Percentiles rank a stretch among this genome's conserved stretches.
phyloP scores from a whole-genome alignment of 495 filamentous ascomycete genomes.

The Talaromyces liani region DNA sequence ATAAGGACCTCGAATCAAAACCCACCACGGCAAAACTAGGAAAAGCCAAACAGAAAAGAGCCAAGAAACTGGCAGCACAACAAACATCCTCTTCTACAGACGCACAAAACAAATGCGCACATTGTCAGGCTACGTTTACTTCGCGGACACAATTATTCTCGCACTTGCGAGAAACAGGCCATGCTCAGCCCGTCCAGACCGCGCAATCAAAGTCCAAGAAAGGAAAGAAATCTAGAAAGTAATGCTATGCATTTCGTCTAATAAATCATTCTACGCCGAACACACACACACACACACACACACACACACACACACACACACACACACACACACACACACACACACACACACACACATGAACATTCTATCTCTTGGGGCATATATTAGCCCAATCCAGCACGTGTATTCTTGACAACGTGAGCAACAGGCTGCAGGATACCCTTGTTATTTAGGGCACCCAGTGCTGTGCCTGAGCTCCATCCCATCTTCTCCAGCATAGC shows the following conservation, averaged over 20 bases:
- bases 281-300: too few species aligned
- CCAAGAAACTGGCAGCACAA: conserved; percentile 66
- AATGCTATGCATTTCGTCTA: neutral
- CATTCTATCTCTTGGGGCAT: neutral
- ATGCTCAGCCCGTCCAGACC: conserved; percentile 45
- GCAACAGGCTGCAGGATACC: conserved; percentile 79
- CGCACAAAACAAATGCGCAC: conserved; percentile 42
- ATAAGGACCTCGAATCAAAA: neutral
- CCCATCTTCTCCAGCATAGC: conserved; percentile 97
- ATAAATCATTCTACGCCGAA: neutral
- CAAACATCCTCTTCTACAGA: conserved; percentile 1
- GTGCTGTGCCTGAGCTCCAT: conserved; percentile 78
- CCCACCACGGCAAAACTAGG: conserved; percentile 49
- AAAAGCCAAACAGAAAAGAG: conserved; percentile 82
- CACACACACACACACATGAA: neutral
- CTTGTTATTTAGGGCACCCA: conserved; percentile 79
- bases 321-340: too few species aligned
- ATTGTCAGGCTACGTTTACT: conserved; percentile 54
- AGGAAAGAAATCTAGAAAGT: conserved; percentile 19
- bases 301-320: too few species aligned
- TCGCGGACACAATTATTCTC: conserved; percentile 65
- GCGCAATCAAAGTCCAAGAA: conserved; percentile 15
- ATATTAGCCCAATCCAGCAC: conserved; percentile 73
- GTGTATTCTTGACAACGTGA: conserved; percentile 81
- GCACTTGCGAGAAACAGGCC: conserved; percentile 59